phyloP scores from a whole-genome alignment of 2,329 filamentous ascomycete genomes.

The Coniella lustricola region DNA sequence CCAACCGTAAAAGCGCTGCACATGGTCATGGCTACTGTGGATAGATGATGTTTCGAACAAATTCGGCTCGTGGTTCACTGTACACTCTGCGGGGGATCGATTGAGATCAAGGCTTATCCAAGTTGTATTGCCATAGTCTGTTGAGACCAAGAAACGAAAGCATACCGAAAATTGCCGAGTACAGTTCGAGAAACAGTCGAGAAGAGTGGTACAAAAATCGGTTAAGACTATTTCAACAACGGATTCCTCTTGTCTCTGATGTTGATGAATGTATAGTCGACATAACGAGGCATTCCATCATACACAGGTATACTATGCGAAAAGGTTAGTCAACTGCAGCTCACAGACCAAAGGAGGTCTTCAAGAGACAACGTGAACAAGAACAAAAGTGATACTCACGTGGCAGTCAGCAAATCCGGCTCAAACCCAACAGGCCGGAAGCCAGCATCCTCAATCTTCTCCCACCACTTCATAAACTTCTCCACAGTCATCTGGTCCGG shows the following conservation, averaged over 20 bases:
- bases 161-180: too few species aligned
- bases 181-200: too few species aligned
- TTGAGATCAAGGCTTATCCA: too few species aligned
- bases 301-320: background rate
- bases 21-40: too few species aligned
- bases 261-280: constrained; percentile 22
- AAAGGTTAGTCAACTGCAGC: background rate
- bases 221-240: background rate
- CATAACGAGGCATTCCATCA: background rate
- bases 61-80: too few species aligned
- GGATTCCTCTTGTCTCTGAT: constrained; percentile 16
- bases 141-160: too few species aligned
- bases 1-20: too few species aligned
- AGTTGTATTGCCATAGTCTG: too few species aligned
- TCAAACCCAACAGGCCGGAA: constrained; percentile 22
- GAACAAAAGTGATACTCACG: constrained; percentile 6
- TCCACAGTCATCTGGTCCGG: constrained; percentile 9
- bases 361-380: background rate
- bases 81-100: too few species aligned
- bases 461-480: constrained; percentile 20
- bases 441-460: constrained; percentile 19
- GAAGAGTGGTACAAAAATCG: too few species aligned
- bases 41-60: too few species aligned
- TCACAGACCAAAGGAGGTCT: constrained; percentile 13
- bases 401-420: constrained; percentile 20